These are phyloP conservation scores for Polysphondylium violaceum DNA, from an alignment of 78 protist genomes.

Conservation along the genomic window DNA sequence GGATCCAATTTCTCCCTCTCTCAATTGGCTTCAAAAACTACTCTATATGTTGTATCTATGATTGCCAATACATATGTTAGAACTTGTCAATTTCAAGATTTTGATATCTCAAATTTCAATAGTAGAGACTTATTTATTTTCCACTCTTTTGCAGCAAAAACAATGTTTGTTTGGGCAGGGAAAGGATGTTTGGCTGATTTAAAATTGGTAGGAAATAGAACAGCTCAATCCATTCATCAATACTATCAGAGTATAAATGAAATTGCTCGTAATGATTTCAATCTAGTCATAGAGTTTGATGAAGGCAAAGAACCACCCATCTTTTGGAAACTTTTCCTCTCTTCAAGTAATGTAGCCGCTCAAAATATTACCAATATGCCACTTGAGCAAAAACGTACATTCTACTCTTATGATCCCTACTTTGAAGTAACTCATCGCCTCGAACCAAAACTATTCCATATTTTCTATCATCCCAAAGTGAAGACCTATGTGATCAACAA, in stretches of 20 bases:
- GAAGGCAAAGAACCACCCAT: slow-evolving; percentile 53
- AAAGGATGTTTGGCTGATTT: slow-evolving; percentile 3
- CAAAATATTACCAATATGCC: slow-evolving; percentile 7
- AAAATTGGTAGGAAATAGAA: background rate
- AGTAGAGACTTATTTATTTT: slow-evolving; percentile 68
- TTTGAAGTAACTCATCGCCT: background rate
- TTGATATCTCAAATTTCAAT: slow-evolving; percentile 35
- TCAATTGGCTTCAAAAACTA: background rate
- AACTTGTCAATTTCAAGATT: slow-evolving; percentile 24
- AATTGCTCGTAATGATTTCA: slow-evolving; percentile 1
- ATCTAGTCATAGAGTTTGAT: slow-evolving; percentile 14
- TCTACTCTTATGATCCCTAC: slow-evolving; percentile 10
- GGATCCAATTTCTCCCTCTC: background rate
- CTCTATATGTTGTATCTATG: slow-evolving; percentile 15
- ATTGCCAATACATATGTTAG: background rate
- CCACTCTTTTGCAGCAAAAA: slow-evolving; percentile 13
- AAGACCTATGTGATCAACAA: slow-evolving; percentile 22
- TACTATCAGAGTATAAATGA: slow-evolving; percentile 27
- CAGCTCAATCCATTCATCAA: slow-evolving; percentile 3
- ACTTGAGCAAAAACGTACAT: slow-evolving; percentile 21
- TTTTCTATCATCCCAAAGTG: slow-evolving; percentile 26
- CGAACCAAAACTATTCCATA: slow-evolving; percentile 21
- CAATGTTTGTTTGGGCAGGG: slow-evolving; percentile 63
- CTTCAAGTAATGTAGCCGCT: slow-evolving; percentile 9
- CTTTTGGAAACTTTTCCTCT: slow-evolving; percentile 56